Conservation (phyloP, 1,284 basidiomycete genomes). For the Ustilago bromivora region DNA sequence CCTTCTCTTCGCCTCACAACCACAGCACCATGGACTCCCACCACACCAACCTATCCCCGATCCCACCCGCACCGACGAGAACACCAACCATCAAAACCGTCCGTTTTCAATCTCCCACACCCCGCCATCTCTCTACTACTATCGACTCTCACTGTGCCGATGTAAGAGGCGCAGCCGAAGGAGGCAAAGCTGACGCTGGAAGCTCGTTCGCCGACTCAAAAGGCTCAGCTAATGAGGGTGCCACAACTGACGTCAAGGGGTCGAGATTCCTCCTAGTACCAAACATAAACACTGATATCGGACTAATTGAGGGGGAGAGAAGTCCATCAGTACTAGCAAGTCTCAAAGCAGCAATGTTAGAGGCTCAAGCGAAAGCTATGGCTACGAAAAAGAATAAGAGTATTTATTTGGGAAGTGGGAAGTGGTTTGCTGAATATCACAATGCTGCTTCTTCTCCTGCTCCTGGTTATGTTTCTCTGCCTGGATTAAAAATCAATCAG, state of each 20-base stretch:
- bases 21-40: not conserved
- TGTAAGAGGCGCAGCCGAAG: not conserved
- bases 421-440: constrained; percentile 26
- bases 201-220: too few species aligned
- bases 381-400: constrained; percentile 16
- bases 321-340: constrained; percentile 26
- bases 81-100: not conserved
- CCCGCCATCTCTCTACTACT: not conserved
- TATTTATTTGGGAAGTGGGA: constrained; percentile 34
- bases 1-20: not conserved
- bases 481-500: too few species aligned
- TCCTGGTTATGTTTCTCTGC: not conserved
- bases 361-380: constrained; percentile 34
- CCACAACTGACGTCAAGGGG: not conserved
- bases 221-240: too few species aligned
- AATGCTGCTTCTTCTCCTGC: not conserved
- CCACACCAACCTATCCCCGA: not conserved
- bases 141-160: not conserved
- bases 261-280: not conserved
- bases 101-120: not conserved
- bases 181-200: not conserved
- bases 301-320: constrained; percentile 22
- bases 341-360: constrained; percentile 42
- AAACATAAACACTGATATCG: not conserved
- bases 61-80: not conserved